A percentile compares a stretch with the other conserved stretches of the same genome.
Evolutionary conservation across 2,329 filamentous ascomycete genomes (phyloP).

Genomic region (Aspergillus novoparasiticus): DNA sequence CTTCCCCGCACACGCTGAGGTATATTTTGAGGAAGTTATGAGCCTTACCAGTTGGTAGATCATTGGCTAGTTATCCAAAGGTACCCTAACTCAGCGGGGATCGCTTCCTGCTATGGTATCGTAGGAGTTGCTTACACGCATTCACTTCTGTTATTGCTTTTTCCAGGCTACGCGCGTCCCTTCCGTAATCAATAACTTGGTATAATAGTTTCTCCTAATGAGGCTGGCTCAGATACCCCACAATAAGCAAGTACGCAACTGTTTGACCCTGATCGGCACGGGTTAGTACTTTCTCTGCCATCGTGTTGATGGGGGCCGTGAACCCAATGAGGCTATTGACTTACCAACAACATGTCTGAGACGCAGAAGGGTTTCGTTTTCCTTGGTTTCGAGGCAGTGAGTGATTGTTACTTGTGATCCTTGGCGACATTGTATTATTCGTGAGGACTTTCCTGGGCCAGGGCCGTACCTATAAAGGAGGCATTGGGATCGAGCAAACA

Average conservation of each 20-base stretch:
- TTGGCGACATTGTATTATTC: not conserved
- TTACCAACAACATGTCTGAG: not conserved
- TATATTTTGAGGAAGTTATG: not conserved
- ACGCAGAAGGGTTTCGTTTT: not conserved
- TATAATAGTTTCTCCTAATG: no score
- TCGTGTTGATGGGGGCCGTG: not conserved
- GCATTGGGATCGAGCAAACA: not conserved
- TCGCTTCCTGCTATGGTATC: not conserved
- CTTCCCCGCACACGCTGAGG: not conserved
- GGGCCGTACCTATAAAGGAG: not conserved
- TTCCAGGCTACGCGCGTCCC: not conserved
- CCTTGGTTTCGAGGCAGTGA: not conserved
- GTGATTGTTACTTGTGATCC: not conserved
- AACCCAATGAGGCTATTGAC: not conserved
- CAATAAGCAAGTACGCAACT: not conserved
- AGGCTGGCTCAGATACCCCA: not conserved
- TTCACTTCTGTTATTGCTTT: not conserved
- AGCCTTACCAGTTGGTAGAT: not conserved
- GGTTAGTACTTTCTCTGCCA: not conserved
- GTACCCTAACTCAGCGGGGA: not conserved
- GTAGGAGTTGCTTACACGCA: not conserved
- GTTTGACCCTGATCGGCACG: not conserved
- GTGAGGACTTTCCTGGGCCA: not conserved
- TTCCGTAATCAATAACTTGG: not conserved
- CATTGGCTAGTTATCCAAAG: not conserved